Conservation (phyloP, 1,284 basidiomycete species). For the Austropuccinia psidii region DNA sequence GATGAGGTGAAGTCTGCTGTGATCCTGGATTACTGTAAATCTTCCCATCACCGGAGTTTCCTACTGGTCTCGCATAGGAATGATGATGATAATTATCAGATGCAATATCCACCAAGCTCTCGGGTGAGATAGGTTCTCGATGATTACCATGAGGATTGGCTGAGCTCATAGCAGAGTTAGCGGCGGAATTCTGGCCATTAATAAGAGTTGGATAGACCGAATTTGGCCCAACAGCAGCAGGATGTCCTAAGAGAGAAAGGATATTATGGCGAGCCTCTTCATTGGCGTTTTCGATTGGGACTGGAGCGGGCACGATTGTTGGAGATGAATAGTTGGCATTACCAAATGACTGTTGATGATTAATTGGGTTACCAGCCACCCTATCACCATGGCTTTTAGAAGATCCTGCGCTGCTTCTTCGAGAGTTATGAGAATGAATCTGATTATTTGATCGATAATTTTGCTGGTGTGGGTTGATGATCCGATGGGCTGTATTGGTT, state of each 20-base stretch:
- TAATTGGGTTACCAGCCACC: background rate
- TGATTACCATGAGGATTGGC: background rate
- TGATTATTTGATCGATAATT: background rate
- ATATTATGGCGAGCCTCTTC: constrained; percentile 31
- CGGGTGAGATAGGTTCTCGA: background rate
- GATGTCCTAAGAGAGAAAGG: constrained; percentile 16
- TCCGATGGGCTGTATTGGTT: background rate
- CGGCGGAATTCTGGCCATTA: background rate
- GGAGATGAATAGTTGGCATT: background rate
- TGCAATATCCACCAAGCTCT: background rate
- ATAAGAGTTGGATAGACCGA: background rate
- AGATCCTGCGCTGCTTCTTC: constrained; percentile 13
- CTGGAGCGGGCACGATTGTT: background rate
- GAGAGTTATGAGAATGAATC: background rate
- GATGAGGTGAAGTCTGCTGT: constrained; percentile 2
- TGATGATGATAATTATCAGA: background rate
- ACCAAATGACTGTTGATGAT: background rate
- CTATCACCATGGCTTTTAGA: background rate
- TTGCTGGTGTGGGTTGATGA: background rate
- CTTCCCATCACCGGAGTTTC: background rate
- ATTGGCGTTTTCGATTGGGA: constrained; percentile 11
- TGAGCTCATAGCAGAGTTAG: background rate
- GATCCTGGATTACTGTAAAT: background rate
- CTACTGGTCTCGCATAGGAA: background rate
- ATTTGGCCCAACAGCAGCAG: background rate